A percentile compares a stretch with the other conserved stretches of the same genome.
phyloP scores from a whole-genome alignment of 306 rosid species.

The Inga laurina region DNA sequence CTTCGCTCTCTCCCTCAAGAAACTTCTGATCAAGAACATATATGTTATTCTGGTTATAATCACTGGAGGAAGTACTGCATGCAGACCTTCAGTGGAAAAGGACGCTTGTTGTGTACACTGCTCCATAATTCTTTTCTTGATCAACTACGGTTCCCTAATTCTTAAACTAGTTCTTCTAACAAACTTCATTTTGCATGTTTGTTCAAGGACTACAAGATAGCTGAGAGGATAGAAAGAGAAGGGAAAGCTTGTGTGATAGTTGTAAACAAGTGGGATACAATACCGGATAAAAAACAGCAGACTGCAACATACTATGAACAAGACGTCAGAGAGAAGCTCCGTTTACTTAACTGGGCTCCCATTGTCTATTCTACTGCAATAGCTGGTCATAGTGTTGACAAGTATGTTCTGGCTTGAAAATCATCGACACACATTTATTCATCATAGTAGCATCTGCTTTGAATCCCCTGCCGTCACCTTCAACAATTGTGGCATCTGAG shows the following conservation, averaged over 20 bases:
- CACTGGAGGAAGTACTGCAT: slow-evolving; percentile 11
- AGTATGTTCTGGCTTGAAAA: slow-evolving; percentile 59
- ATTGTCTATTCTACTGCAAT: slow-evolving; percentile 90
- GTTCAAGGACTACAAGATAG: slow-evolving; percentile 84
- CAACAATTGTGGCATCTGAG: slow-evolving; percentile 13
- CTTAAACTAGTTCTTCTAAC: not conserved
- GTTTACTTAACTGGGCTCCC: slow-evolving; percentile 85
- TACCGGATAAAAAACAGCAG: slow-evolving; percentile 92
- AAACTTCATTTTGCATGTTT: slow-evolving; percentile 29
- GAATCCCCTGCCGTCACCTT: slow-evolving; percentile 17
- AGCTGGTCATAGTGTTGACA: slow-evolving; percentile 82
- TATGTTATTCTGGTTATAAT: slow-evolving; percentile 11
- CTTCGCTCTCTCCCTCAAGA: not conserved
- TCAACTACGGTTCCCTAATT: not conserved
- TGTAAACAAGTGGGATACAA: slow-evolving; percentile 97
- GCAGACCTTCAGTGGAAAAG: slow-evolving; percentile 9
- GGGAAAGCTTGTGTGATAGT: slow-evolving; percentile 95
- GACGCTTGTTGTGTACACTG: slow-evolving; percentile 14
- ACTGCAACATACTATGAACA: slow-evolving; percentile 81
- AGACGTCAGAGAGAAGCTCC: slow-evolving; percentile 93
- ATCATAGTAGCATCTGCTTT: slow-evolving; percentile 25
- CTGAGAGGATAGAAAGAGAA: slow-evolving; percentile 92
- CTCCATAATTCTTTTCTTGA: not conserved
- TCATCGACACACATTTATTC: slow-evolving; percentile 6
- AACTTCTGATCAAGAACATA: not conserved